These are phyloP conservation scores for Basipetospora sp. DNA, from an alignment of 2,329 filamentous ascomycete species.

Conservation along the genomic window DNA sequence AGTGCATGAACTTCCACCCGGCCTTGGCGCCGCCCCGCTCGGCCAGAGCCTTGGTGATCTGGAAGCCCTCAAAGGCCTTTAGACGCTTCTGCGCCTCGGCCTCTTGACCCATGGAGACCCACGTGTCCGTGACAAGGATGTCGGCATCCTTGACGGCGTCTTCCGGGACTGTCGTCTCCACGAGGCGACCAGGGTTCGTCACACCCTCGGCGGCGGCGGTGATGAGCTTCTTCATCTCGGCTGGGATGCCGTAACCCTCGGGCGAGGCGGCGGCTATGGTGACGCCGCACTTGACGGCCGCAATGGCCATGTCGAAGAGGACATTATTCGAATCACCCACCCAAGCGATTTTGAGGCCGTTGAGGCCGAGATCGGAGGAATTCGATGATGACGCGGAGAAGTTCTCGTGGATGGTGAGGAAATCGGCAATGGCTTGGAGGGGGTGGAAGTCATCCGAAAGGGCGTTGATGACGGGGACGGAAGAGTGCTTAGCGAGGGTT, in stretches of 20 bases:
- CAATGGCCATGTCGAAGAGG: constrained; percentile 82
- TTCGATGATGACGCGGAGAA: constrained; percentile 36
- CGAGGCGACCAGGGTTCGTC: constrained; percentile 47
- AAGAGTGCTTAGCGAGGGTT: constrained; percentile 54
- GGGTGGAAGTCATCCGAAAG: constrained; percentile 87
- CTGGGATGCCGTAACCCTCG: constrained; percentile 66
- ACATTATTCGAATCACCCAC: constrained; percentile 96
- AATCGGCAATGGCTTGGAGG: constrained; percentile 86
- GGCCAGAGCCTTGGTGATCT: constrained; percentile 77
- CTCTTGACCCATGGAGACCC: constrained; percentile 98
- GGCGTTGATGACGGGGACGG: constrained; percentile 72
- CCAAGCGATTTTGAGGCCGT: constrained; percentile 87
- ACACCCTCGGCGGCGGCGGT: constrained; percentile 43
- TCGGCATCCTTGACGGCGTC: constrained; percentile 76
- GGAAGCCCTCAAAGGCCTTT: constrained; percentile 74
- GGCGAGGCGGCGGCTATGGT: constrained; percentile 80
- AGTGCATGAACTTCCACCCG: constrained; percentile 97
- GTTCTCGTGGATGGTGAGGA: constrained; percentile 72
- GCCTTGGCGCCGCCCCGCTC: constrained; percentile 72
- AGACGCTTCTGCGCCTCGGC: constrained; percentile 63
- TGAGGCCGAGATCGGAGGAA: constrained; percentile 45
- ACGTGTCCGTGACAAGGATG: constrained; percentile 88
- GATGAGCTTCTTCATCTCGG: constrained; percentile 60
- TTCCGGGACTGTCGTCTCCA: constrained; percentile 65
- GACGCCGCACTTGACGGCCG: constrained; percentile 72